These are phyloP conservation scores for Verticillium klebahnii DNA, from an alignment of 2,329 filamentous ascomycete species.

Conservation along the genomic window DNA sequence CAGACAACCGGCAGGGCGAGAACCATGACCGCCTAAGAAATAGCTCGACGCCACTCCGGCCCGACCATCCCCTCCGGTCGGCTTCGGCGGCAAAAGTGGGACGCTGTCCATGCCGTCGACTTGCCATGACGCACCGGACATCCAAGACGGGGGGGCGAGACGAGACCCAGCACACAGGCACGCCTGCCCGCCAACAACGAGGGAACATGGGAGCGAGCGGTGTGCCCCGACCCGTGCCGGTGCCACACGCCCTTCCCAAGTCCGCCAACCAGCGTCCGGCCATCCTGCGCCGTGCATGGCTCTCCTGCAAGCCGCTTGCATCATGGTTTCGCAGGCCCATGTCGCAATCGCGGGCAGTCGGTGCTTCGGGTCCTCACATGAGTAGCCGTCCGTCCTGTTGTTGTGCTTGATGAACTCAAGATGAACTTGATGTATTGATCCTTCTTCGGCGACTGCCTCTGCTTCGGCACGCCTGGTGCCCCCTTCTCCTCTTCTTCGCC, in stretches of 20 bases:
- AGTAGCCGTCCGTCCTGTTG: not conserved
- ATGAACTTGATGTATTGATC: not conserved
- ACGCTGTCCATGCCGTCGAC: not conserved
- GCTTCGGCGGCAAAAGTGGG: not conserved
- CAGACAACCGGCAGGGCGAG: no score
- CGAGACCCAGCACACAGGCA: not conserved
- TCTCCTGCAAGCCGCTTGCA: not conserved
- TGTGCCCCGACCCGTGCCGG: not conserved
- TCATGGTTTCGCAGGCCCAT: not conserved
- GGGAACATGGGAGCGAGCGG: not conserved
- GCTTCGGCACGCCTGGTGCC: not conserved
- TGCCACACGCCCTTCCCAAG: not conserved
- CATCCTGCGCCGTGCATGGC: not conserved
- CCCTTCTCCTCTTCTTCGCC: not conserved
- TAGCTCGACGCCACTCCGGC: not conserved
- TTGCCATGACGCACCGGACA: not conserved
- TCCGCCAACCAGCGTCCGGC: not conserved
- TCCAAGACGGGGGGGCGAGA: not conserved
- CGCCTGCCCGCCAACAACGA: not conserved
- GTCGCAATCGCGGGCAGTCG: not conserved
- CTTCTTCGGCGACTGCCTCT: not conserved
- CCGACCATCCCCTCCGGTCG: not conserved
- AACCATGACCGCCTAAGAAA: not conserved
- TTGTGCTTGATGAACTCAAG: not conserved
- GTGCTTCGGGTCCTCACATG: not conserved